phyloP scores from a whole-genome alignment of 176 grass and related monocot species.

The Oryza officinalis region DNA sequence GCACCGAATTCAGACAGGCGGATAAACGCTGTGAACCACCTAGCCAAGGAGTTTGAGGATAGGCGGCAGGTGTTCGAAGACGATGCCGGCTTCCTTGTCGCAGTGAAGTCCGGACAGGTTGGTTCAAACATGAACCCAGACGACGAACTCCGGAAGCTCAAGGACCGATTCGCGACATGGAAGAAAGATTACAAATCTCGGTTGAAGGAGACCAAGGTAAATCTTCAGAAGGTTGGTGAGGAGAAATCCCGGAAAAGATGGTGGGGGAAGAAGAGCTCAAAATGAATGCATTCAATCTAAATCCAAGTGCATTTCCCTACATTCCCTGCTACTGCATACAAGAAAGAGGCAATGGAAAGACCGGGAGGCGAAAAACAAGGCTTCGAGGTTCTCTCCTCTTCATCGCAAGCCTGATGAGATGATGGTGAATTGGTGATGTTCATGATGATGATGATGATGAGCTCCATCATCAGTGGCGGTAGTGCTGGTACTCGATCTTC shows the following conservation, averaged over 20 bases:
- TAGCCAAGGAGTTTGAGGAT: conserved; percentile 79
- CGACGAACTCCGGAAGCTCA: conserved; percentile 77
- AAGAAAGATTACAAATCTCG: conserved; percentile 89
- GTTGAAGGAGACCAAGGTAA: conserved; percentile 77
- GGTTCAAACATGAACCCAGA: conserved; percentile 60
- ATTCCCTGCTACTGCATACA: conserved; percentile 23
- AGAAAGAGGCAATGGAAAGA: conserved; percentile 19
- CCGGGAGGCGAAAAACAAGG: conserved; percentile 2
- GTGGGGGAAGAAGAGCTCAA: conserved; percentile 72
- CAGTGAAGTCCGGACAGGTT: conserved; percentile 44
- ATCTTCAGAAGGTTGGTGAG: conserved; percentile 58
- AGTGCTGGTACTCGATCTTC: conserved; percentile 1
- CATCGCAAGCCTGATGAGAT: not conserved
- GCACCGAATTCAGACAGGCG: conserved; percentile 45
- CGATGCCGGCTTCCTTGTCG: conserved; percentile 59
- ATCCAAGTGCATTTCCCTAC: not conserved
- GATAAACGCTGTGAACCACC: conserved; percentile 55
- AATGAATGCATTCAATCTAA: conserved; percentile 35
- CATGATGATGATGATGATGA: not conserved
- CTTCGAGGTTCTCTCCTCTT: not conserved
- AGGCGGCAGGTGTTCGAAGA: conserved; percentile 65
- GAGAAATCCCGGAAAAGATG: conserved; percentile 77
- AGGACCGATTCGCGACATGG: conserved; percentile 77
- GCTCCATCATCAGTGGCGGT: conserved; percentile 10
- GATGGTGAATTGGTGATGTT: not conserved